Conservation (phyloP, 2,329 filamentous ascomycete species). For the Chaetomium sp. region DNA sequence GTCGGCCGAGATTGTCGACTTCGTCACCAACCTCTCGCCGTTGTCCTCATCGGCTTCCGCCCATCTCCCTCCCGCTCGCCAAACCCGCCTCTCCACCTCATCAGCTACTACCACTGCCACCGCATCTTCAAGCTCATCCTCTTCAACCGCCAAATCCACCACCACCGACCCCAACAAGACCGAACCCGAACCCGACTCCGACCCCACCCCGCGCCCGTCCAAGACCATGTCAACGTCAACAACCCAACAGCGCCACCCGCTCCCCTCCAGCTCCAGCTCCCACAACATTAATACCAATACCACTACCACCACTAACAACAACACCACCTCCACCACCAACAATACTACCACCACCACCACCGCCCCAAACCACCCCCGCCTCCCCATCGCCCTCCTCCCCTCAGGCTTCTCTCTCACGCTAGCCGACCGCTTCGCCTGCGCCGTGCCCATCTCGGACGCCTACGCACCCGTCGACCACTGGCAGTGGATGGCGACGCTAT, state of each 20-base stretch:
- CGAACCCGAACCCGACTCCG: background rate
- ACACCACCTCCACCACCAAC: background rate
- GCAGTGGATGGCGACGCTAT: slow-evolving; percentile 95
- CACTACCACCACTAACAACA: background rate
- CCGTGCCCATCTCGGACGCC: slow-evolving; percentile 72
- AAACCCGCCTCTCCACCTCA: slow-evolving; percentile 8
- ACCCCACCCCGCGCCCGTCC: background rate
- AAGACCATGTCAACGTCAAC: background rate
- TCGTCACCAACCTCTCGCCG: slow-evolving; percentile 44
- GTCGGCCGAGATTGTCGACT: slow-evolving; percentile 67
- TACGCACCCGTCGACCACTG: slow-evolving; percentile 89
- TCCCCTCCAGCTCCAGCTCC: background rate
- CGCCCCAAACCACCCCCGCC: slow-evolving; percentile 1
- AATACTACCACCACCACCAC: background rate
- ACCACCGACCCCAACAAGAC: background rate
- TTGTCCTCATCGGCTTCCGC: background rate
- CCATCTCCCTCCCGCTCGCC: background rate
- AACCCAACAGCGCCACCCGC: slow-evolving; percentile 5
- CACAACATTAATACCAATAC: background rate
- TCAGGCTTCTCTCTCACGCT: slow-evolving; percentile 78
- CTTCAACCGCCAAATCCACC: slow-evolving; percentile 8
- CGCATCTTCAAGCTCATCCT: slow-evolving; percentile 11
- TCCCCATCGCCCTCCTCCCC: slow-evolving; percentile 75
- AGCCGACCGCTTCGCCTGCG: slow-evolving; percentile 73
- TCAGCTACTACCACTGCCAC: slow-evolving; percentile 1